Evolutionary conservation across 441 rosid genomes (phyloP), one percentile per base, ranked within the genome.

Genomic region (Aquilaria agallochum): DNA sequence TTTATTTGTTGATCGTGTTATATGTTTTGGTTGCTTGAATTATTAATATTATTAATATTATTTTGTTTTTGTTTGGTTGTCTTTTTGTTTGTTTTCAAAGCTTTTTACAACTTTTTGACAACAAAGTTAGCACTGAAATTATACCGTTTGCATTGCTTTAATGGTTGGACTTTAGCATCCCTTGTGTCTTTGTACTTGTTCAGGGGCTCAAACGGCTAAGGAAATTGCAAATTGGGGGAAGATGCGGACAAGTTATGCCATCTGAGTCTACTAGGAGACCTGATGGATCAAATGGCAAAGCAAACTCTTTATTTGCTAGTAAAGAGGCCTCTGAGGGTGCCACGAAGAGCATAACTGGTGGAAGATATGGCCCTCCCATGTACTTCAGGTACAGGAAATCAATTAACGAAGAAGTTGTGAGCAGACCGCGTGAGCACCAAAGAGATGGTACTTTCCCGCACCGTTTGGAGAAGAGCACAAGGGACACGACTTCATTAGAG

Each of bases 131-230:
- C 27, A 20, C 27, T 20, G 1, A 20, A 20, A 20, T 20, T 20
- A 20, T 20, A 20, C 27, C 27, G 27, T 20, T 20, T 20, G 27
- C 27, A 1, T 20, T 20, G 27, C 27, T 20, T 20, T 20, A 20
- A 20, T 20, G 27, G 27, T 20, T 20, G 27, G 27, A 20, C 27
- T 20, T 1, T 20, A 20, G 27, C 27, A 20, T 20, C 27, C 27
- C 27, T 20, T 20, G 27, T 20, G 27, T 20, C 27, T 36, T 36
- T 36, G 42, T 36, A 36, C 42, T 36, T 44, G 15, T 61, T 46
- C 80, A 95, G 98, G 96, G 84, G 51, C 68, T 68, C 49, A 86
- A 78, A 65, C 82, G 96, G 73, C 57, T 87, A 76, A 89, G 88
- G 88, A 91, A 76, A 71, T 74, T 78, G 45, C 84, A 78, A 20